Percentiles rank a stretch among this genome's conserved stretches.
Conservation (phyloP, 2,329 filamentous ascomycete species). For the Apiospora rasikravindrae region DNA sequence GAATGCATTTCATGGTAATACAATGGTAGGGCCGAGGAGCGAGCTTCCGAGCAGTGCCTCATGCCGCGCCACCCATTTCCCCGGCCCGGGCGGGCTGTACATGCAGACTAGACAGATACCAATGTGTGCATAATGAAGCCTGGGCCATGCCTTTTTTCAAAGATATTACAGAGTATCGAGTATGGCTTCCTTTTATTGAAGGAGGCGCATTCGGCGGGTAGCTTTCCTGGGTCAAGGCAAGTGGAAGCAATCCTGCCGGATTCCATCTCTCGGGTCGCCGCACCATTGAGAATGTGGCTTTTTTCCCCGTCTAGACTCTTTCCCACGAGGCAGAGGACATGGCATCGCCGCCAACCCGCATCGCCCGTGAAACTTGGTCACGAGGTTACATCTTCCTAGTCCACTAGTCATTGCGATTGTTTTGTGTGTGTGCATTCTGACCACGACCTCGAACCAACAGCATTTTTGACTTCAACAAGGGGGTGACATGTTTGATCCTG, state of each 20-base stretch:
- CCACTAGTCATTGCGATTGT: neutral
- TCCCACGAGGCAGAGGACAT: neutral
- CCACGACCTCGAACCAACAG: conserved; percentile 1
- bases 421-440: conserved; percentile 7
- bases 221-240: neutral
- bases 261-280: neutral
- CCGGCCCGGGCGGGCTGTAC: neutral
- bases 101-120: neutral
- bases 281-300: neutral
- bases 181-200: neutral
- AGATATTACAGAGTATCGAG: neutral
- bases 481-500: neutral
- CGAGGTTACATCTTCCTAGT: neutral
- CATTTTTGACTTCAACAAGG: neutral
- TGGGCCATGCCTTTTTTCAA: neutral
- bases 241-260: neutral
- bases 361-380: neutral
- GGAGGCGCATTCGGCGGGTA: neutral
- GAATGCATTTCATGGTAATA: neutral
- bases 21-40: neutral
- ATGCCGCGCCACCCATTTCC: neutral
- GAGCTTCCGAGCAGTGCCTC: neutral
- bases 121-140: neutral
- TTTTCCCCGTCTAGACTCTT: neutral
- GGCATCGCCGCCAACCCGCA: neutral